Percentiles rank a stretch among this genome's conserved stretches.
These are phyloP conservation scores for Microsporum ferrugineum DNA, from an alignment of 2,329 filamentous ascomycete genomes.

Conservation along the genomic window DNA sequence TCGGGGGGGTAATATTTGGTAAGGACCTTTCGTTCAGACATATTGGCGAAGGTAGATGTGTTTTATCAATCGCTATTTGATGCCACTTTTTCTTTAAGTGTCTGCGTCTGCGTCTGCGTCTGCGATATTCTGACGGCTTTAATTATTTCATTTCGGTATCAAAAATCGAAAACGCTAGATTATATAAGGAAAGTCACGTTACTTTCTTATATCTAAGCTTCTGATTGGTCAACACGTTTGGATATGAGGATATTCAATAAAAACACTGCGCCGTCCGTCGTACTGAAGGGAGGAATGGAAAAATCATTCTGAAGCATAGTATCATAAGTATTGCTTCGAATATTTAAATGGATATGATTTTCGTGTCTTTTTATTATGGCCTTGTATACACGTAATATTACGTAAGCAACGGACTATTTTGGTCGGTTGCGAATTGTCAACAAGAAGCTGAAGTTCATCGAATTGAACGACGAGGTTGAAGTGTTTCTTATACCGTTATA, in stretches of 20 bases:
- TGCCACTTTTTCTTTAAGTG: neutral
- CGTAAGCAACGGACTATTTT: neutral
- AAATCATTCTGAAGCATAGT: too few relatives aligned
- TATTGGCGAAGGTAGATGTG: conserved; percentile 26
- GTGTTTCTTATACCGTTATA: neutral
- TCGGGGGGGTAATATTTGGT: conserved; percentile 30
- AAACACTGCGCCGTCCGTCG: neutral
- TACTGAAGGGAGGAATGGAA: too few relatives aligned
- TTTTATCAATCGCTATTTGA: neutral
- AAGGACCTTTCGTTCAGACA: conserved; percentile 81
- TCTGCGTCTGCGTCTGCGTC: neutral
- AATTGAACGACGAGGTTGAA: neutral
- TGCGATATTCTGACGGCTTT: neutral
- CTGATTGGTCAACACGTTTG: neutral
- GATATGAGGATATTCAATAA: neutral
- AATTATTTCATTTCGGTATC: too few relatives aligned
- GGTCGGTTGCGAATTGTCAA: neutral
- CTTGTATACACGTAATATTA: neutral
- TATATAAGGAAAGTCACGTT: neutral
- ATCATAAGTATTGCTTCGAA: too few relatives aligned
- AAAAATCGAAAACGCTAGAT: neutral
- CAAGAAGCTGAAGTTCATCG: neutral
- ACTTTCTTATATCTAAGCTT: neutral
- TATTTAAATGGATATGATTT: too few relatives aligned
- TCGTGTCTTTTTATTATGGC: too few relatives aligned